Evolutionary conservation across 345 rosid genomes (phyloP), one percentile per base, ranked within the genome.

Genomic region (Litchi chinensis): DNA sequence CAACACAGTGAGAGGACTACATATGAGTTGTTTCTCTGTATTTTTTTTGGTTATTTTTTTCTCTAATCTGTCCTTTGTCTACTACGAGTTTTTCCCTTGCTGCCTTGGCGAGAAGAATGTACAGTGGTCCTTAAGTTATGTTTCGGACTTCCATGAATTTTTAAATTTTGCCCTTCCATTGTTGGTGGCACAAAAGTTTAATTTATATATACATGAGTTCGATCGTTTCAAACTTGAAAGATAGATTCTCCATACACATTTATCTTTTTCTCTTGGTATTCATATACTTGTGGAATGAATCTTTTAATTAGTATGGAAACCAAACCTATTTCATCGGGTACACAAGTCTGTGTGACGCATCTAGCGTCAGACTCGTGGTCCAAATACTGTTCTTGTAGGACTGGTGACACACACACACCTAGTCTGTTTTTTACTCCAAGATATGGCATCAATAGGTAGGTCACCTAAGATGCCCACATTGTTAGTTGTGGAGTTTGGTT

Each of bases 91-190:
- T 75, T 74, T 75, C 70, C 77, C 32, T 26, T 62, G 79, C 79
- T 65, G 76, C 82, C 72, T 22, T 44, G 71, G 79, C 19, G 74
- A 48, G 75, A 54, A 79, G 60, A 79, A 65, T 88, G 89, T 86
- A 83, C 79, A 76, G 87, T 56, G 48, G 74, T 50, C 41, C 52
- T 65, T 50, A 74, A 75, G 39, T 56, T 74, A 41, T 63, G 54
- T 82, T 78, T 75, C 79, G 82, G 60, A 22, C 72, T 28, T 66
- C 68, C 63, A 60, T 67, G 16, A 57, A 50, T 65, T 78, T 73
- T 0, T 1, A n/a, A 21, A 67, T 65, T 60, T 67, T n/a, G 18
- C 80, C 80, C 67, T 63, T 69, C 79, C 79, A 8, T 32, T 18
- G 24, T 10, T 57, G 79, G 74, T 75, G 40, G 80, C 90, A 70